Evolutionary conservation across 1,284 basidiomycete species (phyloP).

Genomic region (Macrocybe sp.): DNA sequence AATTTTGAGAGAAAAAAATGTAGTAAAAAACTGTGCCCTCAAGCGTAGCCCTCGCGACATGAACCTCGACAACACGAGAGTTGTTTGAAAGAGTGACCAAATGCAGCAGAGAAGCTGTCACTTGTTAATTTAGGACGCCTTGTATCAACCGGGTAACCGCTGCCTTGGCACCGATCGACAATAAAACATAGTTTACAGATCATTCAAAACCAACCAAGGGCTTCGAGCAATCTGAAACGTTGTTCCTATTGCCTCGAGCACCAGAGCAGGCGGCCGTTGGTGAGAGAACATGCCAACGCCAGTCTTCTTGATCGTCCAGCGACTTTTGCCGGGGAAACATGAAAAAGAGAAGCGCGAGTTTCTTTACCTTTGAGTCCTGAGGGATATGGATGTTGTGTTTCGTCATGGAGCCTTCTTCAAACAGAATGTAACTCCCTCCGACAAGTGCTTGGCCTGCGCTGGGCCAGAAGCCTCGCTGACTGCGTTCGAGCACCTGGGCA

Average conservation of each 20-base stretch:
- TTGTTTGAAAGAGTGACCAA: slow-evolving; percentile 67
- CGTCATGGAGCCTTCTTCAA: slow-evolving; percentile 58
- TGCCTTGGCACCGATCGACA: slow-evolving; percentile 30
- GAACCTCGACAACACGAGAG: slow-evolving; percentile 62
- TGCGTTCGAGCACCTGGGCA: slow-evolving; percentile 61
- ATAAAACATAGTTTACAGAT: slow-evolving; percentile 16
- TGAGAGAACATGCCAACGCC: slow-evolving; percentile 55
- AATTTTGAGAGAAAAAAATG: slow-evolving; percentile 5
- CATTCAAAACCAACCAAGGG: slow-evolving; percentile 48
- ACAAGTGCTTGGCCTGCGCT: slow-evolving; percentile 66
- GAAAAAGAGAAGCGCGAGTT: slow-evolving; percentile 8
- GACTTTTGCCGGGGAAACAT: slow-evolving; percentile 13
- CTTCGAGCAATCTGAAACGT: slow-evolving; percentile 28
- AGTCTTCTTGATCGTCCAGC: slow-evolving; percentile 86
- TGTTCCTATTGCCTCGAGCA: slow-evolving; percentile 6
- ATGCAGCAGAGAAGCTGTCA: slow-evolving; percentile 15
- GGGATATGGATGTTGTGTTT: slow-evolving; percentile 48
- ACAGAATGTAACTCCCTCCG: slow-evolving; percentile 81
- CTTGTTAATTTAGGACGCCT: slow-evolving; percentile 70
- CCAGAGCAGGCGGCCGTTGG: slow-evolving; percentile 51
- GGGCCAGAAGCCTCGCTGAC: slow-evolving; percentile 79
- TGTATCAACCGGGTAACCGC: slow-evolving; percentile 76
- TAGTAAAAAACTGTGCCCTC: slow-evolving; percentile 55
- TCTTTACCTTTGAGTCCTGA: slow-evolving; percentile 52
- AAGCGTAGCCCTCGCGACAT: slow-evolving; percentile 81